Conservation (phyloP, 164 flowering plant species). For the Cinnamomum chago region DNA sequence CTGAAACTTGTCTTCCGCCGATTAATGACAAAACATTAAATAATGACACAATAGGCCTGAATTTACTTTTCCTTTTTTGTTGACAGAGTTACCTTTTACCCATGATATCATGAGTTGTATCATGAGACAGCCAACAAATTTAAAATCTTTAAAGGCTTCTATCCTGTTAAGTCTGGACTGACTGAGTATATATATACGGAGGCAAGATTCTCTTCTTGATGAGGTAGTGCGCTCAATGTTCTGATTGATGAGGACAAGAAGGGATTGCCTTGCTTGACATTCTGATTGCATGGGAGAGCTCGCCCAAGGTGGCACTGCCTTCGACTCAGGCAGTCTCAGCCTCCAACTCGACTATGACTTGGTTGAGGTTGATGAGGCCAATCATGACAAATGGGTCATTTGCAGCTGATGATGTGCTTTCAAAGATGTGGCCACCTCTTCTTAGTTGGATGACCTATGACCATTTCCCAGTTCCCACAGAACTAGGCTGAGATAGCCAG, state of each 20-base stretch:
- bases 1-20: too few relatives aligned
- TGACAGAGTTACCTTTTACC: too few relatives aligned
- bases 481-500: conserved; percentile 14
- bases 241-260: background rate
- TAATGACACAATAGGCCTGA: too few relatives aligned
- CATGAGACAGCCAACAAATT: too few relatives aligned
- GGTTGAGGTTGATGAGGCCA: conserved; percentile 22
- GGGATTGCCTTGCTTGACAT: conserved; percentile 11
- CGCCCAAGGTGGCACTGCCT: conserved; percentile 32
- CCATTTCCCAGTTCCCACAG: conserved; percentile 4
- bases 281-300: conserved; percentile 19
- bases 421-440: conserved; percentile 27
- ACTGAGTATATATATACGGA: too few relatives aligned
- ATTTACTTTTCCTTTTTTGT: too few relatives aligned
- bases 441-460: conserved; percentile 15
- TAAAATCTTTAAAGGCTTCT: too few relatives aligned
- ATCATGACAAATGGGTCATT: conserved; percentile 19
- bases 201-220: too few relatives aligned
- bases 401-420: conserved; percentile 17
- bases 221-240: too few relatives aligned
- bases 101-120: too few relatives aligned
- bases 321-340: conserved; percentile 25
- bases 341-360: conserved; percentile 17
- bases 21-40: too few relatives aligned
- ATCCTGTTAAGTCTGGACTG: too few relatives aligned